These are phyloP conservation scores for Coemansia guatemalensis DNA, from an alignment of 192 early-diverging fungal genomes.

Conservation along the genomic window DNA sequence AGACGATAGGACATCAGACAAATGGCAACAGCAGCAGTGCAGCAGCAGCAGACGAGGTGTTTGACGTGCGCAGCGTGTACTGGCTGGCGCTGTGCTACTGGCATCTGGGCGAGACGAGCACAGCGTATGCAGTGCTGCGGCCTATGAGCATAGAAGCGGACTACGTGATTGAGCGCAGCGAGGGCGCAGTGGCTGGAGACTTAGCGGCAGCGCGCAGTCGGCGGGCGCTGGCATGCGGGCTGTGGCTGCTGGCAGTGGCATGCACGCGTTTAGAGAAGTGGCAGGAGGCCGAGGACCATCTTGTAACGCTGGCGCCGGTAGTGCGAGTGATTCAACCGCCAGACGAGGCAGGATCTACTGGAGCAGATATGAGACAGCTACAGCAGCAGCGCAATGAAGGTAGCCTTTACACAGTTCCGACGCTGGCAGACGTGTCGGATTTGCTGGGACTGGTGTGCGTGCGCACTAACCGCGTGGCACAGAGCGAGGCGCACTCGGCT, in stretches of 20 bases:
- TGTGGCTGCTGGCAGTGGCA: slow-evolving; percentile 46
- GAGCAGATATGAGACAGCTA: slow-evolving; percentile 18
- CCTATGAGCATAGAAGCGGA: slow-evolving; percentile 33
- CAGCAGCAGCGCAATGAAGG: neutral
- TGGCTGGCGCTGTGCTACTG: slow-evolving; percentile 54
- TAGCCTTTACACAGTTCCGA: slow-evolving; percentile 26
- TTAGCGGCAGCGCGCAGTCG: slow-evolving; percentile 11
- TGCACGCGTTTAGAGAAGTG: slow-evolving; percentile 53
- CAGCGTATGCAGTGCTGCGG: slow-evolving; percentile 30
- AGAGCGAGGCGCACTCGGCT: slow-evolving; percentile 38
- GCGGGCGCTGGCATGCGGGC: slow-evolving; percentile 42
- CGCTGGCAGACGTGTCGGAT: slow-evolving; percentile 37
- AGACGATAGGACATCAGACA: slow-evolving; percentile 14
- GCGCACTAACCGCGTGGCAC: slow-evolving; percentile 36
- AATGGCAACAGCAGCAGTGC: neutral
- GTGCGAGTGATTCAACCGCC: slow-evolving; percentile 22
- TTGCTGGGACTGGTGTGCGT: slow-evolving; percentile 47
- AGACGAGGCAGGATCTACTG: slow-evolving; percentile 23
- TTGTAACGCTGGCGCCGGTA: slow-evolving; percentile 16
- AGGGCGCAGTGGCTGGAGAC: slow-evolving; percentile 1
- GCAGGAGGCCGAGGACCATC: slow-evolving; percentile 54
- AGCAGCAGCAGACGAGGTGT: slow-evolving; percentile 3
- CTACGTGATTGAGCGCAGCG: slow-evolving; percentile 23
- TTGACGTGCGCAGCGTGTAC: slow-evolving; percentile 48
- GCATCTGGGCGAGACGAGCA: slow-evolving; percentile 46